Evolutionary conservation across 2,329 filamentous ascomycete genomes (phyloP), one percentile per base, ranked within the genome.

Genomic region (Cladosporium velox): DNA sequence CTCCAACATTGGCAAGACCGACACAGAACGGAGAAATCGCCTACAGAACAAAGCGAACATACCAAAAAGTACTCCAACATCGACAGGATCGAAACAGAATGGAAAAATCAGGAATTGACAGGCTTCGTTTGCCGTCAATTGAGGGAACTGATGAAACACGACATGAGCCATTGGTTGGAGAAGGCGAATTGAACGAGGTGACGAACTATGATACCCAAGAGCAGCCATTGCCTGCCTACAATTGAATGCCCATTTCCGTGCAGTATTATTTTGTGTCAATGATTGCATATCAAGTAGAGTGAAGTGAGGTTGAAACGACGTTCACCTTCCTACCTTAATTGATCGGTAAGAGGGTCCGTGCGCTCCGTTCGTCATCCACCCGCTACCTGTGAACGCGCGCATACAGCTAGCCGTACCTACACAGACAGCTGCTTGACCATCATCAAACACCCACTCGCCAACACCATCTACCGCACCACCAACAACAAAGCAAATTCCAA

Each of bases 321-420:
- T 30, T 41, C 24, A 12, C 49, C 35, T 18, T 41, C 35, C 35
- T 44, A 44, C 38, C 38, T 18, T 44, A n/a, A 21, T 44, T n/a
- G 1, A 44, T 30, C 49, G 51, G 28, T 4, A 34, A 32, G 28
- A 7, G 14, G 49, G 51, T 7, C 28, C 51, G 51, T 54, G 51
- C 51, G 28, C 51, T 15, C 47, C 28, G 38, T 44, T 54, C 51
- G 51, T 62, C 59, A 62, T 62, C 59, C 47, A 52, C 21, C 38
- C 11, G 59, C 32, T 62, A 47, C 59, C 59, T 62, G 59, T 52
- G 49, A 28, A 21, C 30, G 58, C 59, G 47, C 59, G 28, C 41
- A 47, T 44, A 49, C 41, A 47, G 26, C 26, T 60, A 28, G 21
- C n/a, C 28, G 7, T 41, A 44, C 38, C 38, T 44, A 44, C 18